Evolutionary conservation across 495 filamentous ascomycete species (phyloP).

Genomic region (Pyrenula massariospora): DNA sequence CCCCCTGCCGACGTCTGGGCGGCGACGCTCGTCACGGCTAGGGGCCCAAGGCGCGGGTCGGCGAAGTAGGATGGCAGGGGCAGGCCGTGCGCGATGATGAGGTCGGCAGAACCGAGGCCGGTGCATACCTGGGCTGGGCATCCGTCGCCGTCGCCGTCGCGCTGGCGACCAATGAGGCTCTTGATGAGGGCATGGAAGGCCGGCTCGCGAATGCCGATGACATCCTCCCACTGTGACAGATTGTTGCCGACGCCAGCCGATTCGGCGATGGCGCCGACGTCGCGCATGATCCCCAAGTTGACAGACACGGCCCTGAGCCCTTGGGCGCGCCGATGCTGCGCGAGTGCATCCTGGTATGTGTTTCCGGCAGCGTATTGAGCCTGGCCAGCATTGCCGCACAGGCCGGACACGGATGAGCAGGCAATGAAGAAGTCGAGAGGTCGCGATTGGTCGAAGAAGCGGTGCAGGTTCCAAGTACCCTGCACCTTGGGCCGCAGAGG

Average conservation of each 20-base stretch:
- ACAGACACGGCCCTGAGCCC: conserved; percentile 2
- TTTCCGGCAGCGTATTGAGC: conserved; percentile 30
- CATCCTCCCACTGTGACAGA: background rate
- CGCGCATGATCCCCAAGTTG: conserved; percentile 14
- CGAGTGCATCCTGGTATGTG: conserved; percentile 29
- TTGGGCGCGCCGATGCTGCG: conserved; percentile 18
- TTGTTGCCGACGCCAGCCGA: background rate
- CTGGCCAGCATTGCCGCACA: conserved; percentile 29
- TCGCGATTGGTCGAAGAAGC: conserved; percentile 9
- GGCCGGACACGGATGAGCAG: conserved; percentile 27
- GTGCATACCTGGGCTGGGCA: conserved; percentile 16
- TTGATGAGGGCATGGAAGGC: conserved; percentile 1
- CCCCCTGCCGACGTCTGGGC: conserved; percentile 8
- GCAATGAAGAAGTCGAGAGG: conserved; percentile 33
- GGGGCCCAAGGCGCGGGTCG: conserved; percentile 10
- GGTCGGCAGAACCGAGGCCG: conserved; percentile 13
- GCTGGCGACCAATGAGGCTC: background rate
- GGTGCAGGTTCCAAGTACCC: conserved; percentile 23
- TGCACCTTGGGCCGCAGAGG: conserved; percentile 26
- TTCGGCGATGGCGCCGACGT: conserved; percentile 18
- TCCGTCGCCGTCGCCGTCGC: conserved; percentile 8
- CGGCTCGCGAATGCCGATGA: background rate
- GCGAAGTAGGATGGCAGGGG: conserved; percentile 8
- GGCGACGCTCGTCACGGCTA: conserved; percentile 10
- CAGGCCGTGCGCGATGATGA: background rate